Conservation (phyloP, 2,329 filamentous ascomycete species). For the Colletotrichum tanaceti region DNA sequence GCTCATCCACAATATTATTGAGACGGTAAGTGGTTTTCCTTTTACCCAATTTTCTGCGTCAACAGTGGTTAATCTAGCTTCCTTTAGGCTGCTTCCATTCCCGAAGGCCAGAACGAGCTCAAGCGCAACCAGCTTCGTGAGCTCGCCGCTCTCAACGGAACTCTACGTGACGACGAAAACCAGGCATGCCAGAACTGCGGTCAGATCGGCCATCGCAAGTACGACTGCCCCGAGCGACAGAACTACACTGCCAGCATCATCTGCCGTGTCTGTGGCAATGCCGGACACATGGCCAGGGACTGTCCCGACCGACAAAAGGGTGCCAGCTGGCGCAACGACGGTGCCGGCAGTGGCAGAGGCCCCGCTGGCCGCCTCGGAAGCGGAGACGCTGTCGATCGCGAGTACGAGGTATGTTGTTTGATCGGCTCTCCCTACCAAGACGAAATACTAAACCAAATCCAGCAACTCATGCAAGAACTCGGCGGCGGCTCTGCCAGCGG, state of each 20-base stretch:
- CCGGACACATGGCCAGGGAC: conserved; percentile 97
- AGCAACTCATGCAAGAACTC: conserved; percentile 98
- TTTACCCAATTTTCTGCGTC: neutral
- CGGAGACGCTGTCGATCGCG: conserved; percentile 88
- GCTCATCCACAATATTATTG: conserved; percentile 97
- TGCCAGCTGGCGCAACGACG: conserved; percentile 89
- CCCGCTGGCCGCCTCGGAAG: conserved; percentile 75
- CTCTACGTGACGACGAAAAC: conserved; percentile 97
- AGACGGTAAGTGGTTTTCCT: conserved; percentile 77
- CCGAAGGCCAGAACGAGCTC: conserved; percentile 97
- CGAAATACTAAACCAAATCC: conserved; percentile 54
- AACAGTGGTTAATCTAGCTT: conserved; percentile 43
- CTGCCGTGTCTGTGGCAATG: conserved; percentile 97
- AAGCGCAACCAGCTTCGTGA: conserved; percentile 99
- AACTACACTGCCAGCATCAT: conserved; percentile 99
- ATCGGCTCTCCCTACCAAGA: neutral
- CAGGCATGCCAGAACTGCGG: conserved; percentile 99
- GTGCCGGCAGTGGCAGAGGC: conserved; percentile 55
- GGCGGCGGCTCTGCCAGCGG: conserved; percentile 75
- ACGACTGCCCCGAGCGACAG: conserved; percentile 96
- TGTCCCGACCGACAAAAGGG: conserved; percentile 95
- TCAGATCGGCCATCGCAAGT: conserved; percentile 98
- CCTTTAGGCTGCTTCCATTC: conserved; percentile 90
- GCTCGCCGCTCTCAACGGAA: conserved; percentile 97
- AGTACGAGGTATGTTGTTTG: conserved; percentile 84